These are phyloP conservation scores for Bacterosira constricta DNA, from an alignment of 108 stramenopile species.

Conservation along the genomic window DNA sequence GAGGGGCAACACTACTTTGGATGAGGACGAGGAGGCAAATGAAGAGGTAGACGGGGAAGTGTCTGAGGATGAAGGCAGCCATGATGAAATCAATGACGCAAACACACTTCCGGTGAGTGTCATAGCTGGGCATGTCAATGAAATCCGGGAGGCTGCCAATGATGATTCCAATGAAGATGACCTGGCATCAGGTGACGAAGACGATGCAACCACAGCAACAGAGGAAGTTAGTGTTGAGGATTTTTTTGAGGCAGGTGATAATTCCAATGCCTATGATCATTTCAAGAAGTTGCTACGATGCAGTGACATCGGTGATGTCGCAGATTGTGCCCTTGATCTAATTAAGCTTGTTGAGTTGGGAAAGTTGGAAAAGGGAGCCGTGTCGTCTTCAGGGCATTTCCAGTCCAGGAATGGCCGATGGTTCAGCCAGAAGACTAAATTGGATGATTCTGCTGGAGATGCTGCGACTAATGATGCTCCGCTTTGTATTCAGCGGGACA, in stretches of 20 bases:
- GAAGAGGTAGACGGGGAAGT: too few relatives aligned
- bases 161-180: too few relatives aligned
- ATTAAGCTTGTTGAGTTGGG: conserved; percentile 24
- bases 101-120: too few relatives aligned
- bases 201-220: too few relatives aligned
- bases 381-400: neutral
- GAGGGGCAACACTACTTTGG: neutral
- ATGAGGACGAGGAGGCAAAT: neutral
- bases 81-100: neutral
- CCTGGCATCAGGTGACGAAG: too few relatives aligned
- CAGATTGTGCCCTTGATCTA: neutral
- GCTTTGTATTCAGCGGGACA: conserved; percentile 12
- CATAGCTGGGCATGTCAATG: neutral
- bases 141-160: neutral
- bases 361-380: too few relatives aligned
- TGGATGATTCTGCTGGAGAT: neutral
- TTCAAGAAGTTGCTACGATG: conserved; percentile 4
- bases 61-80: neutral
- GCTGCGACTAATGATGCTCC: too few relatives aligned
- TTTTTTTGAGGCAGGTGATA: neutral
- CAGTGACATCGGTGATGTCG: neutral
- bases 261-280: neutral
- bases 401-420: neutral
- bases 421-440: neutral
- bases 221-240: neutral